Evolutionary conservation across 176 grass and related monocot species (phyloP).

Genomic region (Aegilops bicornis): DNA sequence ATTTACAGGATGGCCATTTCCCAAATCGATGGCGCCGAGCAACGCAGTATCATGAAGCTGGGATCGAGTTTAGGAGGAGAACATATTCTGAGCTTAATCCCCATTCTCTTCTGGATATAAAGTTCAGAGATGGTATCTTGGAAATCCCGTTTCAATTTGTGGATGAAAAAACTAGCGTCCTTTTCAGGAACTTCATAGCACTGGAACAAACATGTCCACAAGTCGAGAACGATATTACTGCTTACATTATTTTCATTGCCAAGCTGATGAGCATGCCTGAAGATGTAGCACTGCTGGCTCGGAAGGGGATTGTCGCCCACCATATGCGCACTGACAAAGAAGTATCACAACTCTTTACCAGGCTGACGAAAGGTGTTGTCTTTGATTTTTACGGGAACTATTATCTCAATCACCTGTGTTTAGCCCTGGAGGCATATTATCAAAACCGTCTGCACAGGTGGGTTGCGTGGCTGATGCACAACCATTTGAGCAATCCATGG

Average conservation of each 20-base stretch:
- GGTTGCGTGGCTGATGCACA: neutral
- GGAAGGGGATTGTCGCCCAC: neutral
- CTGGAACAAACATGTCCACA: neutral
- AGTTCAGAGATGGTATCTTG: neutral
- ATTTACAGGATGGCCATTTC: neutral
- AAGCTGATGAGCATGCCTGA: slow-evolving; percentile 31
- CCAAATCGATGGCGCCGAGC: neutral
- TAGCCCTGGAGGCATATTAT: slow-evolving; percentile 20
- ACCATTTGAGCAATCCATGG: slow-evolving; percentile 24
- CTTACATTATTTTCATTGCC: slow-evolving; percentile 22
- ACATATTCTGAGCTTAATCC: neutral
- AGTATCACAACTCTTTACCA: slow-evolving; percentile 2
- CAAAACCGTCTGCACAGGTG: slow-evolving; percentile 1
- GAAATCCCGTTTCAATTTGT: neutral
- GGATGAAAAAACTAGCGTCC: neutral
- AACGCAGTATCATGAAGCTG: slow-evolving; percentile 33
- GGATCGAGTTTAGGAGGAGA: neutral
- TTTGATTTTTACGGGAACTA: slow-evolving; percentile 27
- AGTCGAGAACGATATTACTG: slow-evolving; percentile 6
- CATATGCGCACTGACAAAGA: slow-evolving; percentile 14
- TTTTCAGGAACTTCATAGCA: slow-evolving; percentile 26
- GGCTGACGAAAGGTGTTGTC: slow-evolving; percentile 16
- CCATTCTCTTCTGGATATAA: slow-evolving; percentile 16
- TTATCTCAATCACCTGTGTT: neutral
- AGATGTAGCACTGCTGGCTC: neutral